Percentiles rank a stretch among this genome's conserved stretches.
Evolutionary conservation across 2,329 filamentous ascomycete genomes (phyloP).

Genomic region (Lasiodiplodia sp.): DNA sequence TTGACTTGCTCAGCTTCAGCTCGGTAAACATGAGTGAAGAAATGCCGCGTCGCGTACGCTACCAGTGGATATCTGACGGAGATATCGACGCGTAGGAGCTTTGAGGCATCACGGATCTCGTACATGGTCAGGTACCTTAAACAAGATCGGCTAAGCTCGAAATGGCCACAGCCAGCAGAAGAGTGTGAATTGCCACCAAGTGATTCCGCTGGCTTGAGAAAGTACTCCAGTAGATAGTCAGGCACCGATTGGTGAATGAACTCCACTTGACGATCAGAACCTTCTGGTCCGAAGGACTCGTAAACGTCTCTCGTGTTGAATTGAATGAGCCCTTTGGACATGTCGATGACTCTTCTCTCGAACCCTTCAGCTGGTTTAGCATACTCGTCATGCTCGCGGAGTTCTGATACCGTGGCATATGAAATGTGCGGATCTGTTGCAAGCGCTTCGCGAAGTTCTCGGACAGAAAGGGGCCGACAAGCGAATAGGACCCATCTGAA

Average conservation of each 20-base stretch:
- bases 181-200: not conserved
- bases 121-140: not conserved
- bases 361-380: not conserved
- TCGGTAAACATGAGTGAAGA: not conserved
- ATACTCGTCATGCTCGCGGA: not conserved
- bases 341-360: constrained; percentile 32
- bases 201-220: not conserved
- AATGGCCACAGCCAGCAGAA: not conserved
- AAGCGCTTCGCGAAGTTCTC: constrained; percentile 34
- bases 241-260: constrained; percentile 35
- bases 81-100: not conserved
- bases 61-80: not conserved
- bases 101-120: not conserved
- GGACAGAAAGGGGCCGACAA: constrained; percentile 24
- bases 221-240: constrained; percentile 27
- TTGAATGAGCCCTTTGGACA: constrained; percentile 31
- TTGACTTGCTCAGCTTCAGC: not conserved
- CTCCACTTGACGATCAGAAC: constrained; percentile 32
- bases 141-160: not conserved
- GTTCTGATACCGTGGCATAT: not conserved
- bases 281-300: constrained; percentile 33
- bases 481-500: constrained; percentile 6
- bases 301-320: constrained; percentile 31
- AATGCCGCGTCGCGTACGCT: not conserved
- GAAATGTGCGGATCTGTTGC: constrained; percentile 31